Conservation (phyloP, 768 basidiomycete genomes). For the Termitomyces sp. region DNA sequence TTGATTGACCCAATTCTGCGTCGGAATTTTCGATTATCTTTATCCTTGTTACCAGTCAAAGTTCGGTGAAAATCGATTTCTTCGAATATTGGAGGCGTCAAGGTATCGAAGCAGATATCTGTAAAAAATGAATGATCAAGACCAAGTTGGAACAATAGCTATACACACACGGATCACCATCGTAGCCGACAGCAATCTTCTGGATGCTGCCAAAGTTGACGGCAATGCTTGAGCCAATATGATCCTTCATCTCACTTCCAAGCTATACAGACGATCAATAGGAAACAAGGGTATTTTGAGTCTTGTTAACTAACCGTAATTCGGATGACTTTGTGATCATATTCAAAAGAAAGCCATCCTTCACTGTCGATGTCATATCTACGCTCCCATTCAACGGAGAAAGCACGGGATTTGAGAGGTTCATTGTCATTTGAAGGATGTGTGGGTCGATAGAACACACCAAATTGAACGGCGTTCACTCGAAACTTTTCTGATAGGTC, state of each 20-base stretch:
- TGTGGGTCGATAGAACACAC: slow-evolving; percentile 41
- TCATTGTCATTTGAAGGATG: slow-evolving; percentile 23
- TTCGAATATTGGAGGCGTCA: slow-evolving; percentile 62
- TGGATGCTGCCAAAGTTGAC: slow-evolving; percentile 54
- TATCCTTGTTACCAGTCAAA: slow-evolving; percentile 31
- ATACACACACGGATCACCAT: slow-evolving; percentile 59
- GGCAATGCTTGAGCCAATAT: slow-evolving; percentile 42
- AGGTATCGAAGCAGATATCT: slow-evolving; percentile 67
- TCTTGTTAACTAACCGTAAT: slow-evolving; percentile 39
- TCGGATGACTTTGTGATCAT: slow-evolving; percentile 61
- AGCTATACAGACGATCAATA: slow-evolving; percentile 34
- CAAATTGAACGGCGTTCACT: slow-evolving; percentile 62
- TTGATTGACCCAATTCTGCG: slow-evolving; percentile 55
- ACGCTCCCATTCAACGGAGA: slow-evolving; percentile 68
- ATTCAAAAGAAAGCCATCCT: slow-evolving; percentile 57
- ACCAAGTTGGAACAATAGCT: slow-evolving; percentile 1
- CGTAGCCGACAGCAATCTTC: slow-evolving; percentile 55
- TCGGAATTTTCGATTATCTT: slow-evolving; percentile 42
- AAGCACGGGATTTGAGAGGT: slow-evolving; percentile 37
- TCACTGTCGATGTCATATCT: slow-evolving; percentile 39
- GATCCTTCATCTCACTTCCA: slow-evolving; percentile 49
- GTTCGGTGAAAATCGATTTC: slow-evolving; percentile 51
- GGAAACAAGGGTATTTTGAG: not conserved
- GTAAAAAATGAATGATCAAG: slow-evolving; percentile 4
- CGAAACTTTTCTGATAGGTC: slow-evolving; percentile 44